Evolutionary conservation across 169 alveolate species (phyloP), one percentile per base, ranked within the genome.

Genomic region (Cryptosporidium tyzzeri): DNA sequence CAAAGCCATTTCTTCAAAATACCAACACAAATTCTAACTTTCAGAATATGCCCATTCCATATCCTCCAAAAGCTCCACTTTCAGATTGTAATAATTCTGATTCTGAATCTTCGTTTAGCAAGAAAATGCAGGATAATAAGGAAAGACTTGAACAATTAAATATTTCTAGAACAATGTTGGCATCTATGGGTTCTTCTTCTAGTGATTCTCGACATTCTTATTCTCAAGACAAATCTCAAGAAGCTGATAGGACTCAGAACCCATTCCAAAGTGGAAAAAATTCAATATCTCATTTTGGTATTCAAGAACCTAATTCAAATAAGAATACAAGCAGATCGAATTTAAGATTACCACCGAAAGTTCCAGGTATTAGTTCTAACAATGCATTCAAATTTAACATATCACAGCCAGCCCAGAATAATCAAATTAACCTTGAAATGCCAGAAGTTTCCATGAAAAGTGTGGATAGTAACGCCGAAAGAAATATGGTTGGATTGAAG

Each of bases 121-220:
- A 48, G 39, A 71, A 71, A 23, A 71, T 71, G 85, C 85, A 71
- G 31, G 68, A 71, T 71, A 71, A 71, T 48, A 71, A 55, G 23
- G 85, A 71, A 51, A 71, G 85, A 26, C 68, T 71, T 31, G 85
- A 71, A 23, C 85, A 71, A 55, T 26, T 71, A 31, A 71, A 71
- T 16, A 71, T 71, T 50, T 50, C 85, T 21, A 69, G 48, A 14
- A 21, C 85, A 7, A 50, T 33, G 48, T 23, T 71, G 16, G 39
- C 23, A 31, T 71, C 67, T 16, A 71, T 55, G n/a, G 67, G 85
- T 9, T 14, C 67, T 23, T 23, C 48, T 10, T 26, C 67, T 0
- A 65, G 12, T 33, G 71, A 65, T 16, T 26, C 12, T 10, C 29
- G 6, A 0, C 71, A 31, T 29, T 33, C 48, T 9, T 1, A 37